Evolutionary conservation across 345 rosid species (phyloP), one percentile per base, ranked within the genome.

Genomic region (Turritis glabra): DNA sequence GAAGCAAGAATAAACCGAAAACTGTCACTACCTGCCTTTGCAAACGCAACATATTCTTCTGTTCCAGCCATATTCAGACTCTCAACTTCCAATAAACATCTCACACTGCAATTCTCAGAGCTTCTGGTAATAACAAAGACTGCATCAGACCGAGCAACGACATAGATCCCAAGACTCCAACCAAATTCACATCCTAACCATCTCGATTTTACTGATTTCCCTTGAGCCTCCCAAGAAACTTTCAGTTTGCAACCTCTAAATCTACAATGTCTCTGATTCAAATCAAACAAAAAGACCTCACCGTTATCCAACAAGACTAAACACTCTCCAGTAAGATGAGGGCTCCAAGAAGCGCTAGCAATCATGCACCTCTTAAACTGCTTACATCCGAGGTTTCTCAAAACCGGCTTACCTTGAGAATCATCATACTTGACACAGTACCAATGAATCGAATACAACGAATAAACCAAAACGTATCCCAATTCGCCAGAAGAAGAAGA

Each of bases 161-260:
- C 76, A 58, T 83, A 75, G 27, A 74, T 35, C 72, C 86, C 83
- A n/a, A 86, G 80, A 57, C 85, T 86, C 90, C 87, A 86, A 71
- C 89, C 81, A 77, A 86, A 86, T 52, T 87, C 86, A 74, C 88
- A 83, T 21, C 86, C 91, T 73, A 89, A 58, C 92, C 92, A 91
- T 54, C 76, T 81, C 65, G 35, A 25, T 0, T 75, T 67, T 55
- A 14, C 52, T 4, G 74, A 78, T 47, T 67, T 69, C 26, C 29
- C 63, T 5, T 61, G 53, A 67, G 70, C 78, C 18, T 79, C 79
- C 88, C 87, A 86, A 0, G 69, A 44, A 41, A 85, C 88, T 64
- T 64, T 79, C 81, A 87, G 5, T 59, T 53, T 83, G 29, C 55
- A 67, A 40, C 95, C 95, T 62, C 75, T 83, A 65, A 81, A 57